Evolutionary conservation across 371 early-diverging fungal genomes (phyloP).

Genomic region (Cokeromyces recurvatus): DNA sequence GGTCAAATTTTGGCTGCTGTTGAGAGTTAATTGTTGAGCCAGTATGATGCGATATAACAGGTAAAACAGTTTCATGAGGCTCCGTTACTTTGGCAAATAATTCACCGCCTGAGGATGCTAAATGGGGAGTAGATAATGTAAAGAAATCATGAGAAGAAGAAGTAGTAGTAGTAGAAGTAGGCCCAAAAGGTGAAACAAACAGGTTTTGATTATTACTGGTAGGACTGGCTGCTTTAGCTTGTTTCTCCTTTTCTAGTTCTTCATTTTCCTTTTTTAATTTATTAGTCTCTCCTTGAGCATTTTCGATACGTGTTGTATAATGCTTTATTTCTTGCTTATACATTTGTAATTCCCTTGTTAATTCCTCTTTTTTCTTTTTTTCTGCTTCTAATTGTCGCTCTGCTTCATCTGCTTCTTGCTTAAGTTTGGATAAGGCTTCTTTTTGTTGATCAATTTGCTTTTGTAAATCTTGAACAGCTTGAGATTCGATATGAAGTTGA

Average conservation of each 20-base stretch:
- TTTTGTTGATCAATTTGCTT: conserved; percentile 27
- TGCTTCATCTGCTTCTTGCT: conserved; percentile 32
- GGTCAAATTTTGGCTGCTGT: conserved; percentile 19
- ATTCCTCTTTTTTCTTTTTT: conserved; percentile 25
- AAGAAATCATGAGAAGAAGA: conserved; percentile 13
- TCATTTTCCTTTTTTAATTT: conserved; percentile 19
- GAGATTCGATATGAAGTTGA: conserved; percentile 19
- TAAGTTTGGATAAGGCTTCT: conserved; percentile 21
- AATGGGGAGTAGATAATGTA: conserved; percentile 15
- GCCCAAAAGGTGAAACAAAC: too few species aligned
- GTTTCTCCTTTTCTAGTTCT: conserved; percentile 15
- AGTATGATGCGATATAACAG: not conserved
- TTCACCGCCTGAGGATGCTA: conserved; percentile 10
- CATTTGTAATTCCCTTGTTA: conserved; percentile 26
- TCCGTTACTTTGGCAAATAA: conserved; percentile 24
- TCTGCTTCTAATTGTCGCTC: conserved; percentile 26
- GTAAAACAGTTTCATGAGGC: not conserved
- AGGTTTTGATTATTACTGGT: not conserved
- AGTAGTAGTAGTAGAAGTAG: not conserved
- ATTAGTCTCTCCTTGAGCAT: conserved; percentile 15
- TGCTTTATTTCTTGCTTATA: conserved; percentile 34
- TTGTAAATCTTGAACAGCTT: conserved; percentile 24
- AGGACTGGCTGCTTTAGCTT: not conserved
- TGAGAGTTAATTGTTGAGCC: conserved; percentile 1
- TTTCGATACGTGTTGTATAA: conserved; percentile 27